Evolutionary conservation across 2,329 filamentous ascomycete species (phyloP), one percentile per base, ranked within the genome.

Genomic region (Ilyonectria destructans): DNA sequence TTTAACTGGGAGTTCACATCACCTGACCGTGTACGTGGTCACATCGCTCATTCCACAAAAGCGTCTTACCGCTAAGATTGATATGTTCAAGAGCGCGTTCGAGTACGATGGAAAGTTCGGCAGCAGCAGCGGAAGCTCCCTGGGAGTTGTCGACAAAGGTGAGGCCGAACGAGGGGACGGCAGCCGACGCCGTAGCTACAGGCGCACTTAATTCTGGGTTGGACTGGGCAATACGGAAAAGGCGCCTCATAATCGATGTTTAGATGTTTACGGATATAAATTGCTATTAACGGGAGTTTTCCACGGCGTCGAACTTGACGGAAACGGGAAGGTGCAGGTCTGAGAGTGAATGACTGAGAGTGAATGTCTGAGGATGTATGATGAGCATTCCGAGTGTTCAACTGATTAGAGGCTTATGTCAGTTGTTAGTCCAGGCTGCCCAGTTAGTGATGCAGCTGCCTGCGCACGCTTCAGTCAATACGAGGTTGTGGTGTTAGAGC

Each of bases 1-100:
- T 57, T 62, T 29, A 75, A 58, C 40, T 70, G 67, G 15, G 55
- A 54, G 17, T 46, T 64, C 29, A 73, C 21, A 51, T 57, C 67
- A 7, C 67, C 73, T 74, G 33, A 1, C 12, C 1, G 19, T 48
- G 17, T n/a, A 51, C 51, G 51, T 9, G 35, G 13, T 10, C 29
- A 21, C 48, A 49, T 21, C 31, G 37, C 40, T 15, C 48, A 58
- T 17, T 15, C 19, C 19, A 19, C 23, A 37, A 48, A 48, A 56
- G 26, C 17, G 19, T 55, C 63, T 61, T 45, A 61, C 63, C 46
- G n/a, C 43, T n/a, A 7, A 57, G 54, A 23, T 40, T 43, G 26
- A 66, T 51, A 46, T 66, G 58, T 2, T 58, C 63, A 21, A 61
- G 37, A 21, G 63, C 58, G n/a, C 43, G 52, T 23, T 62, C 63